phyloP scores from a whole-genome alignment of 192 early-diverging fungal species.

The Mortierella hygrophila region DNA sequence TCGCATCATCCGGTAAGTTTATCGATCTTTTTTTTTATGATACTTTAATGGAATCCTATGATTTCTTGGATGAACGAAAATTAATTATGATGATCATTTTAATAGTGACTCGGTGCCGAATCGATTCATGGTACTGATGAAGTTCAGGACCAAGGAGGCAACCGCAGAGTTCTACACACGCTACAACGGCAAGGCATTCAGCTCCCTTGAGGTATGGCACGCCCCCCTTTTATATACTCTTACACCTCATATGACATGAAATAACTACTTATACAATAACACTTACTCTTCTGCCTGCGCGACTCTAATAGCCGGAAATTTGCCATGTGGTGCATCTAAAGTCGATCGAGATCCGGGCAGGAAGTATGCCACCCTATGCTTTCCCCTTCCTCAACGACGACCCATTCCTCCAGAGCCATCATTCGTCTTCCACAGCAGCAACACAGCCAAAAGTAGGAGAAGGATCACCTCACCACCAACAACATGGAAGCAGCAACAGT shows the following conservation, averaged over 20 bases:
- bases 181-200: constrained; percentile 90
- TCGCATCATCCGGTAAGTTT: constrained; percentile 71
- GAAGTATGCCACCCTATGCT: constrained; percentile 69
- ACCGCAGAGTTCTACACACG: constrained; percentile 79
- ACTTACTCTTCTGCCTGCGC: background rate
- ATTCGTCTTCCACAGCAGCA: constrained; percentile 1
- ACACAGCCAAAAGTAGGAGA: background rate
- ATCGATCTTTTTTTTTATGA: background rate
- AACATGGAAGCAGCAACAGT: background rate
- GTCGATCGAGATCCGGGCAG: constrained; percentile 73
- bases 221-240: background rate
- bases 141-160: constrained; percentile 72
- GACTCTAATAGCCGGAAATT: constrained; percentile 69
- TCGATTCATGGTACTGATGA: constrained; percentile 89
- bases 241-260: no score
- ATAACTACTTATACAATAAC: no score
- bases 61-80: background rate
- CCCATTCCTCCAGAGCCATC: constrained; percentile 49
- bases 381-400: constrained; percentile 72
- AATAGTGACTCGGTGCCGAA: constrained; percentile 84
- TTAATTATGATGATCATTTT: constrained; percentile 15
- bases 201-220: constrained; percentile 76
- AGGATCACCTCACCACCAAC: background rate
- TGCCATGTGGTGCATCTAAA: constrained; percentile 88
- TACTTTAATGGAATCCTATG: background rate